Evolutionary conservation across 306 rosid species (phyloP).

Genomic region (Aeschynomene evenia): DNA sequence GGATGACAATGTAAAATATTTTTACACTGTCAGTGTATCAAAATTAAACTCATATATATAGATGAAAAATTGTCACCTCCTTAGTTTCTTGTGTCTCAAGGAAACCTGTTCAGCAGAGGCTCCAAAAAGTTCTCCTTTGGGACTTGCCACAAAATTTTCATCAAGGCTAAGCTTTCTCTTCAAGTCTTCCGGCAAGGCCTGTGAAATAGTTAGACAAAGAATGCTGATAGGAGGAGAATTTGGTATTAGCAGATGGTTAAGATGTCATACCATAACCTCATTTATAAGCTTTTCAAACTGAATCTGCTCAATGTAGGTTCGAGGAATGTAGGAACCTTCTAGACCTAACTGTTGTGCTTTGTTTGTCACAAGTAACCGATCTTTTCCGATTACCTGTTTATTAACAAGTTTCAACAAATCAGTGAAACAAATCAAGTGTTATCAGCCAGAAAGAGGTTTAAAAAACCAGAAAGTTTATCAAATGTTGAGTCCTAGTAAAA

Average conservation of each 20-base stretch:
- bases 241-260: constrained; percentile 17
- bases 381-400: constrained; percentile 89
- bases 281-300: constrained; percentile 93
- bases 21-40: no score
- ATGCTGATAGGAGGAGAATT: constrained; percentile 4
- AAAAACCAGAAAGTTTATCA: constrained; percentile 8
- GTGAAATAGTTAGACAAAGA: constrained; percentile 37
- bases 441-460: constrained; percentile 12
- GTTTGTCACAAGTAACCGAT: constrained; percentile 59
- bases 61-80: constrained; percentile 53
- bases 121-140: constrained; percentile 84
- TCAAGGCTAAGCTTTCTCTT: constrained; percentile 87
- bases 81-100: constrained; percentile 69
- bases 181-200: constrained; percentile 97
- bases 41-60: no score
- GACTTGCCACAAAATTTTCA: constrained; percentile 90
- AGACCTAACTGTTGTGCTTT: constrained; percentile 83
- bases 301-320: constrained; percentile 95
- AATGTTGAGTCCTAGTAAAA: neutral
- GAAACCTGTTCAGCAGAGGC: constrained; percentile 83
- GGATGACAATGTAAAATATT: no score
- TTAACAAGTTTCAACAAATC: constrained; percentile 6
- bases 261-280: constrained; percentile 87
- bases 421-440: neutral
- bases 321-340: constrained; percentile 92